phyloP scores from a whole-genome alignment of 805 yeast genomes.

The Suhomyces pyralidae region DNA sequence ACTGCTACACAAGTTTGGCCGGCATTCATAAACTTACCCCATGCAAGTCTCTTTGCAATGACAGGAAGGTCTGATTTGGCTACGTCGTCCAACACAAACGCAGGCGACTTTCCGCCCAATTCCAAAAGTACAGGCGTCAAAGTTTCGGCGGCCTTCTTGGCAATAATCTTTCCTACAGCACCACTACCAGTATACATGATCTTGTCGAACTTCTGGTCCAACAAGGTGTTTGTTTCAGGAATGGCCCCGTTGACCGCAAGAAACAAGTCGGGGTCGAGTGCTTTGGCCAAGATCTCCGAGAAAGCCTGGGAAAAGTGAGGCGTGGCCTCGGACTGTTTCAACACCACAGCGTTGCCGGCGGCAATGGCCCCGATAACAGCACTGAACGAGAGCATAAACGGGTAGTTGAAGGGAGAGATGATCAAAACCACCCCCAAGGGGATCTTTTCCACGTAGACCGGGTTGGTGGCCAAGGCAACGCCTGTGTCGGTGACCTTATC shows the following conservation, averaged over 20 bases:
- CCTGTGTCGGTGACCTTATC: slow-evolving; percentile 39
- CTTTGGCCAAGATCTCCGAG: slow-evolving; percentile 49
- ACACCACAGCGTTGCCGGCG: slow-evolving; percentile 76
- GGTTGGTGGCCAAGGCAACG: slow-evolving; percentile 26
- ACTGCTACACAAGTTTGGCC: slow-evolving; percentile 94
- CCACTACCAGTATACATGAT: slow-evolving; percentile 85
- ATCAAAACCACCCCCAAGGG: slow-evolving; percentile 67
- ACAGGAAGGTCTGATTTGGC: slow-evolving; percentile 41
- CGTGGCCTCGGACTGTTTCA: slow-evolving; percentile 72
- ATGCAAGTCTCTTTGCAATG: slow-evolving; percentile 59
- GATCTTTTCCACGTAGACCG: slow-evolving; percentile 32
- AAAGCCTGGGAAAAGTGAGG: slow-evolving; percentile 60
- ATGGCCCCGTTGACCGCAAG: slow-evolving; percentile 72
- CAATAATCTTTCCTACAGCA: slow-evolving; percentile 71
- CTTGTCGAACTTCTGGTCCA: slow-evolving; percentile 69
- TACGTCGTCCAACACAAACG: slow-evolving; percentile 55
- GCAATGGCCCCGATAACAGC: slow-evolving; percentile 81
- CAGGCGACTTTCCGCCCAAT: slow-evolving; percentile 92
- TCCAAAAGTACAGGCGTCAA: slow-evolving; percentile 81
- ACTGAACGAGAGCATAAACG: slow-evolving; percentile 57
- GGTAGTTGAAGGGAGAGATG: slow-evolving; percentile 80
- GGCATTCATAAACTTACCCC: slow-evolving; percentile 76
- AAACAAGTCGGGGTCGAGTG: slow-evolving; percentile 56
- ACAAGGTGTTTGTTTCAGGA: slow-evolving; percentile 55
- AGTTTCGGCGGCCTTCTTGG: slow-evolving; percentile 77